These are phyloP conservation scores for Dissophora ornata DNA, from an alignment of 192 early-diverging fungal species.

Conservation along the genomic window DNA sequence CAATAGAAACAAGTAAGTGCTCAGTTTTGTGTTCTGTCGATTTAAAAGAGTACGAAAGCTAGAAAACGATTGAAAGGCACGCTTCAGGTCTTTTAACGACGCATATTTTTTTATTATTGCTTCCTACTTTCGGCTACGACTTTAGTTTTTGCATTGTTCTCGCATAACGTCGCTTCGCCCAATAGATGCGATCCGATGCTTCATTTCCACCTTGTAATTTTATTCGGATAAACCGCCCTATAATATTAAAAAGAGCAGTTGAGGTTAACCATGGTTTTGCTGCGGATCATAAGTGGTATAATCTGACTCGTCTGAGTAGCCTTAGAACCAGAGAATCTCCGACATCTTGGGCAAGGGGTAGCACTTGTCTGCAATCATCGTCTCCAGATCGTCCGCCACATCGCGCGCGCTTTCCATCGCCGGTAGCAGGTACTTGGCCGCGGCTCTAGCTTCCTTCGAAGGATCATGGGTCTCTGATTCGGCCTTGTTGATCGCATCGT, in stretches of 20 bases:
- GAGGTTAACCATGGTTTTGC: no score
- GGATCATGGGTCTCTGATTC: slow-evolving; percentile 64
- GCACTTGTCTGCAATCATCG: slow-evolving; percentile 86
- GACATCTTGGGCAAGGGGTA: slow-evolving; percentile 98
- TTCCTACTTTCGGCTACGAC: no score
- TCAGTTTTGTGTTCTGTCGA: background rate
- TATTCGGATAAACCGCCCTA: background rate
- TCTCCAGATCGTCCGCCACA: slow-evolving; percentile 83
- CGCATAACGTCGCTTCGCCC: slow-evolving; percentile 2
- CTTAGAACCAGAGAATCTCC: slow-evolving; percentile 78
- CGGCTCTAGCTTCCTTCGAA: slow-evolving; percentile 70
- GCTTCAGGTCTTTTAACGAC: no score
- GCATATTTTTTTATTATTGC: no score
- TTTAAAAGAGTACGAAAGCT: no score
- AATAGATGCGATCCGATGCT: background rate
- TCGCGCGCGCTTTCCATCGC: slow-evolving; percentile 78
- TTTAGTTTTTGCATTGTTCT: slow-evolving; percentile 34
- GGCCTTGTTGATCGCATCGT: slow-evolving; percentile 64
- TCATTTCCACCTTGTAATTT: background rate
- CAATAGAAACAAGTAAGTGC: slow-evolving; percentile 50
- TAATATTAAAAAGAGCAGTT: background rate
- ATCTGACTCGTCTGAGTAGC: no score
- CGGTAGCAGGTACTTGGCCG: slow-evolving; percentile 70
- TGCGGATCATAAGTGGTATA: no score
- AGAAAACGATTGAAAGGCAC: no score